Percentiles rank a stretch among this genome's conserved stretches.
These are phyloP conservation scores for Neocallimastix lanati DNA, from an alignment of 192 early-diverging fungal species.

Conservation along the genomic window DNA sequence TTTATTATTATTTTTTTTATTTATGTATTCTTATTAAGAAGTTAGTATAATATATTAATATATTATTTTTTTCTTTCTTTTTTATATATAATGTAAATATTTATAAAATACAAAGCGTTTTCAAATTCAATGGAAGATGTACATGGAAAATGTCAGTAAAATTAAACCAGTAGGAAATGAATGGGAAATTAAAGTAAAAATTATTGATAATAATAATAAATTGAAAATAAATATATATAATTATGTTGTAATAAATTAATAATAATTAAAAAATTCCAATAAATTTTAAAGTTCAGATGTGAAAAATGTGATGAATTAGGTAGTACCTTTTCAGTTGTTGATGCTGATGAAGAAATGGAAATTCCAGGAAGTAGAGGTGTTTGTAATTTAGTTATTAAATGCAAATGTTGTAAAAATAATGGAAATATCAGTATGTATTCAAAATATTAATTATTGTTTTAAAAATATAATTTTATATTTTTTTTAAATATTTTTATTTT, in stretches of 20 bases:
- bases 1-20: no score
- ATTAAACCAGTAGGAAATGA: neutral
- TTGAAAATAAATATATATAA: no score
- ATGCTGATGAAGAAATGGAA: neutral
- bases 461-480: no score
- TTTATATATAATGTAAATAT: no score
- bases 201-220: no score
- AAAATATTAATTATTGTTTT: no score
- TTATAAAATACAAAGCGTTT: neutral
- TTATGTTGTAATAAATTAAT: no score
- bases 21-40: no score
- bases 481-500: neutral
- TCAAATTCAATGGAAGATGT: neutral
- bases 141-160: neutral
- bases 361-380: neutral
- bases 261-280: no score
- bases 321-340: neutral
- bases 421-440: neutral
- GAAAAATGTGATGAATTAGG: neutral
- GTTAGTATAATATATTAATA: no score
- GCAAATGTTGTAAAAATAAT: neutral
- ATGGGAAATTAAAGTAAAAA: neutral
- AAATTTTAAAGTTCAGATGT: neutral
- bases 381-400: neutral
- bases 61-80: no score